Conservation (phyloP, 2,329 filamentous ascomycete species). For the Pseudocercospora vitis region DNA sequence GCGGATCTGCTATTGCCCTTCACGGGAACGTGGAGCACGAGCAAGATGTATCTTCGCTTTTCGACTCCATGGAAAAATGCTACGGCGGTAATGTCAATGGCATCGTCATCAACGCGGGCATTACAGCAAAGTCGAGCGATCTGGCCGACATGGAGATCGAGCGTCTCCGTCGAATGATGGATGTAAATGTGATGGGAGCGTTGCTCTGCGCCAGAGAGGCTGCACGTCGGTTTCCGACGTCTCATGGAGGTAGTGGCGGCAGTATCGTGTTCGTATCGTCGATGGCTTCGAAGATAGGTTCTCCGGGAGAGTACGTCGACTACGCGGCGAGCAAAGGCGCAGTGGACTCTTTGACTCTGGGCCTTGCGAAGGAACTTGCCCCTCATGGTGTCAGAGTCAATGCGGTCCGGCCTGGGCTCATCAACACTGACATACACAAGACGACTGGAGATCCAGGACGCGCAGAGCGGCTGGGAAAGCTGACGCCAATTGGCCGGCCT, state of each 20-base stretch:
- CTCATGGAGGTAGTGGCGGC: conserved; percentile 11
- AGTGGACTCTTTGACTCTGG: conserved; percentile 31
- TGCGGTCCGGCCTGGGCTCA: conserved; percentile 31
- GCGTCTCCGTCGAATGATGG: conserved; percentile 28
- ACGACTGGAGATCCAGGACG: conserved; percentile 28
- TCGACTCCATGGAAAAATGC: conserved; percentile 25
- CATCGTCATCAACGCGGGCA: conserved; percentile 34
- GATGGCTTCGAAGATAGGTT: conserved; percentile 30
- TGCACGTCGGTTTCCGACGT: conserved; percentile 25
- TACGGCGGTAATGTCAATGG: conserved; percentile 27
- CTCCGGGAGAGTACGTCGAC: conserved; percentile 32
- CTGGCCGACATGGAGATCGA: conserved; percentile 30
- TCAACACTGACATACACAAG: conserved; percentile 33
- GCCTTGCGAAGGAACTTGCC: conserved; percentile 32
- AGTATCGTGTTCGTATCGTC: conserved; percentile 35
- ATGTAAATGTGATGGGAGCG: conserved; percentile 32
- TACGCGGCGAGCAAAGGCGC: conserved; percentile 35
- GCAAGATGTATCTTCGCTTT: conserved; percentile 27
- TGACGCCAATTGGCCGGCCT: conserved; percentile 29
- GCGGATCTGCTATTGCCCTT: conserved; percentile 23
- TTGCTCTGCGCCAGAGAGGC: conserved; percentile 35
- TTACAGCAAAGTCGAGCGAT: conserved; percentile 27
- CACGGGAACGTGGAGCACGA: conserved; percentile 30
- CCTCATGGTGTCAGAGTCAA: conserved; percentile 31
- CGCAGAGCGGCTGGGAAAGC: conserved; percentile 26